phyloP scores from a whole-genome alignment of 352 stramenopile genomes.

The Phytophthora agathidicida region DNA sequence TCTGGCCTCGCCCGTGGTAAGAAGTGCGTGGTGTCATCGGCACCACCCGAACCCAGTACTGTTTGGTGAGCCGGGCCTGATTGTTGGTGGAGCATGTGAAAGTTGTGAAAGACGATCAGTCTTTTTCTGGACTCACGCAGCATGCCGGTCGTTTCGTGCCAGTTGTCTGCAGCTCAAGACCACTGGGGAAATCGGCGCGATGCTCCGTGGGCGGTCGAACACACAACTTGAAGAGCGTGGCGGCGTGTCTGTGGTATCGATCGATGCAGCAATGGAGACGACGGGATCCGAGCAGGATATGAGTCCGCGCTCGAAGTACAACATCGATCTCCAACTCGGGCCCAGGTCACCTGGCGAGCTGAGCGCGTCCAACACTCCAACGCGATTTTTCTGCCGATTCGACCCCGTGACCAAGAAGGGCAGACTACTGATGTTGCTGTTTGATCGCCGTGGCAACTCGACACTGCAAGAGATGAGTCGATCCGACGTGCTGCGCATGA shows the following conservation, averaged over 20 bases:
- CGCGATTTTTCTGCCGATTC: slow-evolving; percentile 43
- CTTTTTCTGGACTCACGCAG: slow-evolving; percentile 4
- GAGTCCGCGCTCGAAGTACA: slow-evolving; percentile 27
- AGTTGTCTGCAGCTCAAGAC: slow-evolving; percentile 1
- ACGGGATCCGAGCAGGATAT: slow-evolving; percentile 18
- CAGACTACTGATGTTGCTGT: slow-evolving; percentile 44
- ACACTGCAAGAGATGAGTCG: slow-evolving; percentile 59
- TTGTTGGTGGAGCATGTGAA: not conserved
- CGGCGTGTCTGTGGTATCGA: not conserved
- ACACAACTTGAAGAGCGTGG: slow-evolving; percentile 7
- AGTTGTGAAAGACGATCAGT: slow-evolving; percentile 8
- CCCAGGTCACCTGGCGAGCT: slow-evolving; percentile 26
- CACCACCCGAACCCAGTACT: slow-evolving; percentile 11
- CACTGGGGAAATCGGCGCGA: not conserved
- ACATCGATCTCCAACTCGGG: slow-evolving; percentile 24
- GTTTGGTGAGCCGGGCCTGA: slow-evolving; percentile 10
- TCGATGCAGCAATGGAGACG: slow-evolving; percentile 21
- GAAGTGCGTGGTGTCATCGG: slow-evolving; percentile 4
- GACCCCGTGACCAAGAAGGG: slow-evolving; percentile 39
- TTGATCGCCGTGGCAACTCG: slow-evolving; percentile 48
- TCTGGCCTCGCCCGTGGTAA: not conserved
- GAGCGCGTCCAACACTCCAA: slow-evolving; percentile 31
- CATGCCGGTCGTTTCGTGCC: slow-evolving; percentile 6
- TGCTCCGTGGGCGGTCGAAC: slow-evolving; percentile 16
- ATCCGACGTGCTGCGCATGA: slow-evolving; percentile 58